A percentile compares a stretch with the other conserved stretches of the same genome.
phyloP scores from a whole-genome alignment of 805 yeast genomes.

The Candida dendrica region DNA sequence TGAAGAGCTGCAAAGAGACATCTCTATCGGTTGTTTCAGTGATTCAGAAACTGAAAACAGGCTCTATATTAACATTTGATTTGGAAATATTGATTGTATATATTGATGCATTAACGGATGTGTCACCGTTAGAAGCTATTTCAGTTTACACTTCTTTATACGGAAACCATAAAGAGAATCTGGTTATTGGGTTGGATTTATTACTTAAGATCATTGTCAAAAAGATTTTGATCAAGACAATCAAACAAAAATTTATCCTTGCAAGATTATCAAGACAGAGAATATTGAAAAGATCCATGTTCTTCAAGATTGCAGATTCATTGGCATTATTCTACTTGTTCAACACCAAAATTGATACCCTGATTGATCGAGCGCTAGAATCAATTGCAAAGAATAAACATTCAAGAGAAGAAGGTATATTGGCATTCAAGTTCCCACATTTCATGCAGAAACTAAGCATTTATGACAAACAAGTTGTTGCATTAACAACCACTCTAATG shows the following conservation, averaged over 20 bases:
- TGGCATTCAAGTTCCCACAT: conserved; percentile 12
- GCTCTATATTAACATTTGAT: conserved; percentile 8
- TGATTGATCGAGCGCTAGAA: neutral
- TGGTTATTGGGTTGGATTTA: conserved; percentile 4
- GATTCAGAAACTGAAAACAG: conserved; percentile 8
- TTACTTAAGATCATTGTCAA: conserved; percentile 9
- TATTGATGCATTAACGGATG: conserved; percentile 13
- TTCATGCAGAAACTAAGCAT: conserved; percentile 13
- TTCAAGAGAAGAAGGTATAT: conserved; percentile 8
- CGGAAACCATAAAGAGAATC: conserved; percentile 2
- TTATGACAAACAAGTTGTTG: conserved; percentile 3
- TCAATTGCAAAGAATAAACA: neutral
- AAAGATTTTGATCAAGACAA: conserved; percentile 13
- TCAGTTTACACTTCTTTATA: conserved; percentile 3
- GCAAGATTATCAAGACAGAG: conserved; percentile 1
- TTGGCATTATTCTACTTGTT: neutral
- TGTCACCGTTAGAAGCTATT: conserved; percentile 6
- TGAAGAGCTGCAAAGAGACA: conserved; percentile 9
- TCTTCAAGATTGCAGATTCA: conserved; percentile 3
- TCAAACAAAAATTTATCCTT: conserved; percentile 10
- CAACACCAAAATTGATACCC: conserved; percentile 3
- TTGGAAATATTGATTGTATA: conserved; percentile 15
- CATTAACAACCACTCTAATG: conserved; percentile 10
- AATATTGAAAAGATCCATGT: conserved; percentile 1
- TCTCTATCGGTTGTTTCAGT: conserved; percentile 16